Evolutionary conservation across 208 protist species (phyloP).

Genomic region (Leishmania martiniquensis): DNA sequence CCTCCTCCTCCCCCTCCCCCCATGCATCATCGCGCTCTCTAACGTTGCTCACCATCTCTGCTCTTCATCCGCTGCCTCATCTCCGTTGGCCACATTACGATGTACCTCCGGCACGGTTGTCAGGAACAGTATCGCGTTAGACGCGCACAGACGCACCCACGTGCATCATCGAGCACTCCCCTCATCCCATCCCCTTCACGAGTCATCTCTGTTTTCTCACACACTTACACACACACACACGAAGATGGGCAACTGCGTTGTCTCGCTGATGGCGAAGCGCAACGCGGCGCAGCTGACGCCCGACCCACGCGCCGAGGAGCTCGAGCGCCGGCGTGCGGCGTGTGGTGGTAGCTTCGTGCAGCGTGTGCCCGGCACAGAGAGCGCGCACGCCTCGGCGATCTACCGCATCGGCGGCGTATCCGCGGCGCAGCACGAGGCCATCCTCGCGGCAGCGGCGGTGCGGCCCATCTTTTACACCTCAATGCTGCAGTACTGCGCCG

Average conservation of each 20-base stretch:
- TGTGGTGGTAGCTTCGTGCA: slow-evolving; percentile 37
- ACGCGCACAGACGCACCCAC: too few relatives aligned
- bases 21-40: background rate
- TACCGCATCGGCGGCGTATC: slow-evolving; percentile 49
- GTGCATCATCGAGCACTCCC: too few relatives aligned
- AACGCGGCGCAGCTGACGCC: slow-evolving; percentile 28
- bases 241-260: slow-evolving; percentile 50
- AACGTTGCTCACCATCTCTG: background rate
- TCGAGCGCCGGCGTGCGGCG: slow-evolving; percentile 17
- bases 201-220: too few relatives aligned
- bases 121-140: too few relatives aligned
- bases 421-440: slow-evolving; percentile 18
- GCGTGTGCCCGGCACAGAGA: slow-evolving; percentile 52
- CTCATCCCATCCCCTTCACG: too few relatives aligned
- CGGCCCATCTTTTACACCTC: slow-evolving; percentile 27
- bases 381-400: slow-evolving; percentile 38
- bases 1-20: too few relatives aligned
- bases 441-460: slow-evolving; percentile 14
- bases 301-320: slow-evolving; percentile 30
- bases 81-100: too few relatives aligned
- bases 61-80: background rate
- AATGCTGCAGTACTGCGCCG: slow-evolving; percentile 24
- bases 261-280: slow-evolving; percentile 43
- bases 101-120: too few relatives aligned
- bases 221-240: background rate